phyloP scores from a whole-genome alignment of 352 stramenopile species.

The Globisporangium iwayamae region DNA sequence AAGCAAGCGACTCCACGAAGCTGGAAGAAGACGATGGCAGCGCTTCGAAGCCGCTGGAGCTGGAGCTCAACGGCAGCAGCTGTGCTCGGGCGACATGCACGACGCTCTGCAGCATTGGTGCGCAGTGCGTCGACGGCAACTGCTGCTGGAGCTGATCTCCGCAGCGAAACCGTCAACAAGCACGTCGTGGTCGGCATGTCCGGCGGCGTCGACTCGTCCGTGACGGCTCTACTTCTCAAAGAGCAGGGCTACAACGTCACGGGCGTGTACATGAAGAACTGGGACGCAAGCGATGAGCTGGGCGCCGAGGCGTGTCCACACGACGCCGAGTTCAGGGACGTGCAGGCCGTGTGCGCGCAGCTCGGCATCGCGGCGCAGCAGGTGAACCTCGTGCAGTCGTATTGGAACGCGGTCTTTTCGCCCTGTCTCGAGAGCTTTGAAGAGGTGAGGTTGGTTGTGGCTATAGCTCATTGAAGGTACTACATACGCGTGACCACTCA shows the following conservation, averaged over 20 bases:
- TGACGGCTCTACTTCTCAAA: conserved; percentile 91
- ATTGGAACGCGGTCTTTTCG: conserved; percentile 97
- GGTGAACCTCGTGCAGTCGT: conserved; percentile 92
- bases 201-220: conserved; percentile 97
- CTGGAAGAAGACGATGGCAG: conserved; percentile 1
- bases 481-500: neutral
- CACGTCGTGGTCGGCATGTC: conserved; percentile 96
- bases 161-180: conserved; percentile 29
- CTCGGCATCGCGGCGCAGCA: conserved; percentile 86
- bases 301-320: conserved; percentile 76
- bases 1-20: neutral
- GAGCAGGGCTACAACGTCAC: conserved; percentile 89
- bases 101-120: neutral
- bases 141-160: neutral
- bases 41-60: conserved; percentile 7
- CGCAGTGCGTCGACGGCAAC: neutral
- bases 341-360: conserved; percentile 88
- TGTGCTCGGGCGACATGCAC: neutral
- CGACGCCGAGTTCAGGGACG: conserved; percentile 92
- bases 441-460: conserved; percentile 22
- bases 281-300: conserved; percentile 93
- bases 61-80: neutral
- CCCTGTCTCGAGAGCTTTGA: conserved; percentile 92
- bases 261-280: conserved; percentile 99
- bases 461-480: neutral